phyloP scores from a whole-genome alignment of 2,329 filamentous ascomycete genomes.

The Mollisia scopiformis region DNA sequence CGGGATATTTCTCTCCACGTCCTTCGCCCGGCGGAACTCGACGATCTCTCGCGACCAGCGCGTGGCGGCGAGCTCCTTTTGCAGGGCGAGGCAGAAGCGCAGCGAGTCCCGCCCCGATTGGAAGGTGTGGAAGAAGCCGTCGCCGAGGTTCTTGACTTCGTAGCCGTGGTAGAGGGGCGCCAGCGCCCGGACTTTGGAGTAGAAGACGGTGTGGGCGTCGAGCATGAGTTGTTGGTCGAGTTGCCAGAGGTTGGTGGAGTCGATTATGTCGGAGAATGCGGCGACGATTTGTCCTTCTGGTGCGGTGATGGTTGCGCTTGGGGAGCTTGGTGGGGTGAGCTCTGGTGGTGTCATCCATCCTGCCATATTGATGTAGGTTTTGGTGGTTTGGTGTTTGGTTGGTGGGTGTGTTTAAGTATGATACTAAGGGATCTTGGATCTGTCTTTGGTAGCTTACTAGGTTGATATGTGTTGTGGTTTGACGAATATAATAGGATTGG shows the following conservation, averaged over 20 bases:
- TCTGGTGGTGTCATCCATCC: background rate
- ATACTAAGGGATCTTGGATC: too few species aligned
- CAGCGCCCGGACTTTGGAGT: constrained; percentile 5
- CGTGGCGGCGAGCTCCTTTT: background rate
- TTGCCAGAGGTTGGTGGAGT: constrained; percentile 16
- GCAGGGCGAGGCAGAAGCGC: constrained; percentile 4
- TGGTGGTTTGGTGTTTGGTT: background rate
- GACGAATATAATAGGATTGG: background rate
- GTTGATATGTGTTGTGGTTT: background rate
- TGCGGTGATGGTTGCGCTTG: background rate
- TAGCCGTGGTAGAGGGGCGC: background rate
- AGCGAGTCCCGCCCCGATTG: background rate
- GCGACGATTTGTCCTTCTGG: background rate
- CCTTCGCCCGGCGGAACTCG: background rate
- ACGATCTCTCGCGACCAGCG: background rate
- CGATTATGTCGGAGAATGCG: constrained; percentile 18
- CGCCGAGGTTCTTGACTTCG: constrained; percentile 17
- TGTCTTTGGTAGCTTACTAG: too few species aligned
- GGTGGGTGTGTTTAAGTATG: background rate
- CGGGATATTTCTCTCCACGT: background rate
- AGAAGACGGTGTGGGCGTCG: background rate
- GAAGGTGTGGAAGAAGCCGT: constrained; percentile 14
- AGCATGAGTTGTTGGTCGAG: background rate
- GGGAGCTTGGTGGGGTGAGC: background rate
- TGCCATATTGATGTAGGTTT: background rate